Evolutionary conservation across 805 yeast species (phyloP), one percentile per base, ranked within the genome.

Genomic region (Ogataea corticis): DNA sequence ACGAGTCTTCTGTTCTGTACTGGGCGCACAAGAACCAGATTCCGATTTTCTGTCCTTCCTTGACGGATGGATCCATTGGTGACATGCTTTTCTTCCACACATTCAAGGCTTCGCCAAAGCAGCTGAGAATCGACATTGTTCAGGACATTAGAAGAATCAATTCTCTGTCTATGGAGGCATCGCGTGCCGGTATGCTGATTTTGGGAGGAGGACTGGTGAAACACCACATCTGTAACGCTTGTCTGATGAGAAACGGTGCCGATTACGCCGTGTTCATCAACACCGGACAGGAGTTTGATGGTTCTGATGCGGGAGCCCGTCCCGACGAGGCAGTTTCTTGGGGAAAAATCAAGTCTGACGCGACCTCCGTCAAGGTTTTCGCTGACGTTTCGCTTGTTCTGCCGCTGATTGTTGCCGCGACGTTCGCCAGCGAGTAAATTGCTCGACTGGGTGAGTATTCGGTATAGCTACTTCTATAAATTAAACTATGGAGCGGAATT

Each of bases 31-130:
- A 94, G 70, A 94, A 94, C 72, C 70, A 90, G 60, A 94, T 94
- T 50, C 99, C 99, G 14, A 80, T 94, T 32, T 94, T 94, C 70
- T 94, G 98, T 68, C 99, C 99, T 16, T 94, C 98, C 2, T 73
- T 94, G 47, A 94, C 99, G 4, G 99, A 94, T 70, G 99, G 99
- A 16, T 89, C 97, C 37, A 87, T 94, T 59, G 99, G 99, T 55
- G 99, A 94, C 65, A 94, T 94, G 99, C 78, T 94, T 49, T 94
- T 94, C 65, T 94, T 94, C 86, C 98, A 94, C 69, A 92, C 99
- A 14, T 94, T 90, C 78, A 90, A 89, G 68, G 79, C 97, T 1
- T 85, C 95, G 35, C 97, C 97, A 37, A 82, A 82, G 57, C 96
- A 90, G 61, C 71, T 95, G 48, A 80, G 96, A 67, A 72, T 94